phyloP scores from a whole-genome alignment of 371 early-diverging fungal species.

The Mortierella polycephala region DNA sequence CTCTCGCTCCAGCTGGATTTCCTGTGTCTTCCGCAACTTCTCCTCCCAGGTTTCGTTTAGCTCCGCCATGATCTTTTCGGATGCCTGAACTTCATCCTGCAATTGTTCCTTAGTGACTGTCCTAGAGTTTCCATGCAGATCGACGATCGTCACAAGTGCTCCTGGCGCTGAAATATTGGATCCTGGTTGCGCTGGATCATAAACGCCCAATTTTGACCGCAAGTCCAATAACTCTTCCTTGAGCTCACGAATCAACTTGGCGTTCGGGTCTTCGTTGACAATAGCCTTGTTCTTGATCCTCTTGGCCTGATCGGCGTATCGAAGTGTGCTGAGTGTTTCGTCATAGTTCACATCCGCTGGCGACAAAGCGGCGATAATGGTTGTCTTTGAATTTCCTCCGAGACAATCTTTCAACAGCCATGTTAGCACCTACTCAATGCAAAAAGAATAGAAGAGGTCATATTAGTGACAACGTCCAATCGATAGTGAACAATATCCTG shows the following conservation, averaged over 20 bases:
- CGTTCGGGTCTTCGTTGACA: slow-evolving; percentile 93
- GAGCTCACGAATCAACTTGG: slow-evolving; percentile 86
- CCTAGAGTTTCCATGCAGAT: slow-evolving; percentile 59
- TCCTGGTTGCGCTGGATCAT: slow-evolving; percentile 67
- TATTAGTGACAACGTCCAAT: too few species aligned
- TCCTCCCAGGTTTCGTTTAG: slow-evolving; percentile 90
- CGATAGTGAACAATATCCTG: too few species aligned
- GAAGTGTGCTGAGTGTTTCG: slow-evolving; percentile 94
- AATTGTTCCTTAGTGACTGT: slow-evolving; percentile 71
- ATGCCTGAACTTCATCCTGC: slow-evolving; percentile 83
- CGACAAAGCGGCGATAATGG: slow-evolving; percentile 92
- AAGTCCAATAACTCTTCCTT: slow-evolving; percentile 85
- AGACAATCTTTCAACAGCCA: slow-evolving; percentile 95
- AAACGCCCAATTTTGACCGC: slow-evolving; percentile 68
- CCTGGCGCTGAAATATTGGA: slow-evolving; percentile 21
- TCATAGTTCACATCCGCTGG: slow-evolving; percentile 78
- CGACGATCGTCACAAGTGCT: slow-evolving; percentile 60
- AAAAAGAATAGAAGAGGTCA: not conserved
- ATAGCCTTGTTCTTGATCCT: slow-evolving; percentile 91
- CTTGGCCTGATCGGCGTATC: slow-evolving; percentile 96
- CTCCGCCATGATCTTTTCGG: slow-evolving; percentile 89
- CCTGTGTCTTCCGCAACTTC: slow-evolving; percentile 80
- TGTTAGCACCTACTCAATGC: slow-evolving; percentile 74
- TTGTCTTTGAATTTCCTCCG: slow-evolving; percentile 94
- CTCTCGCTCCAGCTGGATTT: slow-evolving; percentile 80